Percentiles rank a stretch among this genome's conserved stretches.
phyloP scores from a whole-genome alignment of 495 filamentous ascomycete genomes.

The Talaromyces proteolyticus region DNA sequence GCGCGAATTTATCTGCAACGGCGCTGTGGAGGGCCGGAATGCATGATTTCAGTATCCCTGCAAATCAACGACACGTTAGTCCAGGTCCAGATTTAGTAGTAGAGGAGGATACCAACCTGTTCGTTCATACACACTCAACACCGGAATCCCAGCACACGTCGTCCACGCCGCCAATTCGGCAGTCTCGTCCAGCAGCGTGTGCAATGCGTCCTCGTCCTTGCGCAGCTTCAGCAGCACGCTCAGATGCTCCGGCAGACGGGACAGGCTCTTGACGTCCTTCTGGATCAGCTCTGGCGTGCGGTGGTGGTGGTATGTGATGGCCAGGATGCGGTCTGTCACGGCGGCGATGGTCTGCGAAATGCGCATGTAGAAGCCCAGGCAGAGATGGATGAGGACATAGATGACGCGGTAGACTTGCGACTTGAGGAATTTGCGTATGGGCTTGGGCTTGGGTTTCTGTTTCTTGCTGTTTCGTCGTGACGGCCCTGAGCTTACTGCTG shows the following conservation, averaged over 20 bases:
- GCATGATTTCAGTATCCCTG: conserved; percentile 82
- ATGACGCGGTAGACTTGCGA: conserved; percentile 61
- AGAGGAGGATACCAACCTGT: conserved; percentile 53
- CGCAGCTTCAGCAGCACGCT: conserved; percentile 79
- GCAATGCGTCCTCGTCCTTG: conserved; percentile 62
- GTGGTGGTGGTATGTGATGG: conserved; percentile 87
- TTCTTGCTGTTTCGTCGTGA: conserved; percentile 10
- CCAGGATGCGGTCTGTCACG: conserved; percentile 64
- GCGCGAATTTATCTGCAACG: conserved; percentile 65
- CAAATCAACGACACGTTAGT: no score
- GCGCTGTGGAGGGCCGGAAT: conserved; percentile 69
- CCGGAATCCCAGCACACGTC: conserved; percentile 75
- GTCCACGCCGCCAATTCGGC: conserved; percentile 90
- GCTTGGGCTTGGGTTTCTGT: conserved; percentile 18
- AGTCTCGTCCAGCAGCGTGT: conserved; percentile 81
- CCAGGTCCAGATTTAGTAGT: conserved; percentile 9
- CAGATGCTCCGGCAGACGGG: conserved; percentile 72
- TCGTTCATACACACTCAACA: conserved; percentile 85
- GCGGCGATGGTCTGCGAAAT: conserved; percentile 73
- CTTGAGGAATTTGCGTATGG: conserved; percentile 63
- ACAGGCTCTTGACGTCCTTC: conserved; percentile 73
- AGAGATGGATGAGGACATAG: conserved; percentile 66
- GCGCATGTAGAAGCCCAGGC: conserved; percentile 85
- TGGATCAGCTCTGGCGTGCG: conserved; percentile 85
- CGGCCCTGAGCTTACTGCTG: conserved; percentile 5